Evolutionary conservation across 495 filamentous ascomycete genomes (phyloP).

Genomic region (Oidiodendron maius): DNA sequence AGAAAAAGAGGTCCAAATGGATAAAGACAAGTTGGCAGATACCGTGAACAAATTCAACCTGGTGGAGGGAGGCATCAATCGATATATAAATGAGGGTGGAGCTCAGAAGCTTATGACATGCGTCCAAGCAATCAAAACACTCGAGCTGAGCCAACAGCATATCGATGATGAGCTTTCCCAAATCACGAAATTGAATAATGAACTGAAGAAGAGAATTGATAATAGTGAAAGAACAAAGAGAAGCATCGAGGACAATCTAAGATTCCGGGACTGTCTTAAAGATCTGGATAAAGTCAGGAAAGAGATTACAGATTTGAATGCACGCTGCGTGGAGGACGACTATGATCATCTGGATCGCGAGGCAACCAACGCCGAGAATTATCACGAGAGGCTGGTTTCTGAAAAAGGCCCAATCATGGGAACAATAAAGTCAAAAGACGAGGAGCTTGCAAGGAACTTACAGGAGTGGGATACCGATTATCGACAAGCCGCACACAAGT

Average conservation of each 20-base stretch:
- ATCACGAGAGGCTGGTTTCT: constrained; percentile 51
- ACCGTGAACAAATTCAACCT: constrained; percentile 71
- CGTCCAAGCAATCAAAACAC: constrained; percentile 58
- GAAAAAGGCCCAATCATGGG: constrained; percentile 54
- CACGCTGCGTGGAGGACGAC: constrained; percentile 77
- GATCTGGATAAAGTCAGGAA: constrained; percentile 56
- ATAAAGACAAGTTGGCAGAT: constrained; percentile 61
- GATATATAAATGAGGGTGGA: constrained; percentile 73
- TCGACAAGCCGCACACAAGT: constrained; percentile 73
- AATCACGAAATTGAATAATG: constrained; percentile 65
- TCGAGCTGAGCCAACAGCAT: constrained; percentile 58
- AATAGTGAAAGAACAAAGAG: constrained; percentile 74
- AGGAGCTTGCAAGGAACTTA: constrained; percentile 60
- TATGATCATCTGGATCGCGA: constrained; percentile 67
- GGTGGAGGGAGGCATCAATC: constrained; percentile 70
- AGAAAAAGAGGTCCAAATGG: constrained; percentile 68
- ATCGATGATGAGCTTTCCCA: constrained; percentile 62
- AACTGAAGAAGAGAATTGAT: constrained; percentile 67
- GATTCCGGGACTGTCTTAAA: constrained; percentile 67
- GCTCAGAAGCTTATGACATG: constrained; percentile 62
- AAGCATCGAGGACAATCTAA: constrained; percentile 80
- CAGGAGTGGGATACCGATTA: constrained; percentile 82
- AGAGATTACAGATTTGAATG: constrained; percentile 73
- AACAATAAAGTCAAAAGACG: constrained; percentile 73
- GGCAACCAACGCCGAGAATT: constrained; percentile 52